Evolutionary conservation across 1,284 basidiomycete species (phyloP).

Genomic region (Mycena citricolor): DNA sequence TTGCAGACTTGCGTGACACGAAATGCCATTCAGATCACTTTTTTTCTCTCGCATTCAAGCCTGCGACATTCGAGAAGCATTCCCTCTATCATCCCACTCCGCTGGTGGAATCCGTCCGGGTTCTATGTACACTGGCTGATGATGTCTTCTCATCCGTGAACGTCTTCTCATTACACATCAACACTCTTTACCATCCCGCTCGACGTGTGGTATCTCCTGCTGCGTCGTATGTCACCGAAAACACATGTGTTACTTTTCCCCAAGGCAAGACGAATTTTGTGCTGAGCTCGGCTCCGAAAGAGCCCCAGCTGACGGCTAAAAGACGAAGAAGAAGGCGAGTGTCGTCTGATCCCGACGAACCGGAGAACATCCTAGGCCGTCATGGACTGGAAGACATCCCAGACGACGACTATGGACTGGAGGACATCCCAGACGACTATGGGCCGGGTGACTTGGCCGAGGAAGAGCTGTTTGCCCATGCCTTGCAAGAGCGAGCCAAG

Average conservation of each 20-base stretch:
- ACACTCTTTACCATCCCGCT: slow-evolving; percentile 29
- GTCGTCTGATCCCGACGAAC: neutral
- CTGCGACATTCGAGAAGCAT: slow-evolving; percentile 23
- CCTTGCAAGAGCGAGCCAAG: neutral
- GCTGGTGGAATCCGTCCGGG: slow-evolving; percentile 31
- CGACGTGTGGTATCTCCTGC: no score
- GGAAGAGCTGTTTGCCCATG: slow-evolving; percentile 10
- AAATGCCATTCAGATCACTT: slow-evolving; percentile 33
- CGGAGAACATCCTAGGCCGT: no score
- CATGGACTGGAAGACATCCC: no score
- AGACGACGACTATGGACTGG: no score
- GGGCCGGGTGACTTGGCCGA: slow-evolving; percentile 7
- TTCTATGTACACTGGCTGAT: slow-evolving; percentile 27
- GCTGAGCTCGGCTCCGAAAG: no score
- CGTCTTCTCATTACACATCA: slow-evolving; percentile 33
- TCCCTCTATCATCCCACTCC: slow-evolving; percentile 33
- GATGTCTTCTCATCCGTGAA: slow-evolving; percentile 33
- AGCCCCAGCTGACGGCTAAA: neutral
- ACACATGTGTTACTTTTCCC: slow-evolving; percentile 22
- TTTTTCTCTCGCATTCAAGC: slow-evolving; percentile 19
- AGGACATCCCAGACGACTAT: neutral
- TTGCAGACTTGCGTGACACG: slow-evolving; percentile 54
- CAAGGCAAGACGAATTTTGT: no score
- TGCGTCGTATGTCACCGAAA: slow-evolving; percentile 1
- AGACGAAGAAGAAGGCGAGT: neutral